These are phyloP conservation scores for Asterochloris erici DNA, from an alignment of 139 green algal genomes.

Conservation along the genomic window DNA sequence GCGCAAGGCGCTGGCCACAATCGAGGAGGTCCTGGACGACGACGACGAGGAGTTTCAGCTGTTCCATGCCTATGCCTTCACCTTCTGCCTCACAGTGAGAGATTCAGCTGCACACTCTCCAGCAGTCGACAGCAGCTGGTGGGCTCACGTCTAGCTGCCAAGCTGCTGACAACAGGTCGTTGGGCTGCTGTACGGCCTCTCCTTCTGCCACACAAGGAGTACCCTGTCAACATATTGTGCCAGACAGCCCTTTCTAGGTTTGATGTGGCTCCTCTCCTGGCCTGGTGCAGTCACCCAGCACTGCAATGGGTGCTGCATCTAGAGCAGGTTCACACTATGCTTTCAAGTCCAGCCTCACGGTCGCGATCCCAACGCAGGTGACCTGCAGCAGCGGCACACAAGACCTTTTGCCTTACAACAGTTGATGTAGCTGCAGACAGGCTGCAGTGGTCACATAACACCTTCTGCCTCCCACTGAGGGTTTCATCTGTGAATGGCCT, in stretches of 20 bases:
- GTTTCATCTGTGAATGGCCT: too few relatives aligned
- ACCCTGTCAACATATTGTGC: neutral
- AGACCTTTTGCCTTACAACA: too few relatives aligned
- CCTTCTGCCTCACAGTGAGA: slow-evolving; percentile 51
- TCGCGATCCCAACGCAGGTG: too few relatives aligned
- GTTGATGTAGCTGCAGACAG: too few relatives aligned
- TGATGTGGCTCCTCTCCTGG: neutral
- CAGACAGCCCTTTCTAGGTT: neutral
- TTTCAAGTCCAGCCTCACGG: too few relatives aligned
- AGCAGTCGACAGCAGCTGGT: neutral
- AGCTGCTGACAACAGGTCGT: neutral
- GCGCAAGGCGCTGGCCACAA: neutral
- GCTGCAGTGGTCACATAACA: too few relatives aligned
- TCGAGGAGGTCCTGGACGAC: neutral
- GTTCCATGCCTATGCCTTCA: slow-evolving; percentile 60
- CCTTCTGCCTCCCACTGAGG: too few relatives aligned
- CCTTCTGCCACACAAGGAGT: neutral
- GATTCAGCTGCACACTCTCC: neutral
- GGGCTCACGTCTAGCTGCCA: neutral
- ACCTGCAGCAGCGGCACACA: too few relatives aligned
- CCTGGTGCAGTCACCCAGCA: too few relatives aligned
- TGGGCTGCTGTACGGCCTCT: neutral
- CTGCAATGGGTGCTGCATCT: too few relatives aligned
- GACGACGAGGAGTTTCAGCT: slow-evolving; percentile 19
- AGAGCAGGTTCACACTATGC: too few relatives aligned